These are phyloP conservation scores for Cordyceps javanica DNA, from an alignment of 2,329 filamentous ascomycete genomes.

Conservation along the genomic window DNA sequence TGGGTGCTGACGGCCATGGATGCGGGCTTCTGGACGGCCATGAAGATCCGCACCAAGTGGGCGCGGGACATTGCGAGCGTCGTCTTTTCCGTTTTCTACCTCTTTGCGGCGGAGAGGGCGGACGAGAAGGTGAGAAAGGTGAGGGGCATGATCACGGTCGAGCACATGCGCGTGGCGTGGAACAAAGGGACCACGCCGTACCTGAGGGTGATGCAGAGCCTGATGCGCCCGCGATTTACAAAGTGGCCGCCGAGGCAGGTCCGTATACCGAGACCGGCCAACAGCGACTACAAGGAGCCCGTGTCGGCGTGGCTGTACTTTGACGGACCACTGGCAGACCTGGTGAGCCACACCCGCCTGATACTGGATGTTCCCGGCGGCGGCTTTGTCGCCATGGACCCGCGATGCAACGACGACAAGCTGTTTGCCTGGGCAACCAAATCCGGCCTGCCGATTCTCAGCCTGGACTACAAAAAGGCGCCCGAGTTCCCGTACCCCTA, in stretches of 20 bases:
- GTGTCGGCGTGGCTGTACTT: slow-evolving; percentile 90
- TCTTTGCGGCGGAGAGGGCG: slow-evolving; percentile 86
- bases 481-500: slow-evolving; percentile 45
- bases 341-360: slow-evolving; percentile 70
- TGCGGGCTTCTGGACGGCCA: slow-evolving; percentile 97
- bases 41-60: slow-evolving; percentile 78
- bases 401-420: slow-evolving; percentile 87
- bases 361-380: slow-evolving; percentile 89
- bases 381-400: slow-evolving; percentile 94
- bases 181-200: slow-evolving; percentile 92
- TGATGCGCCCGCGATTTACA: slow-evolving; percentile 74
- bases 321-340: slow-evolving; percentile 73
- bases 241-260: slow-evolving; percentile 76
- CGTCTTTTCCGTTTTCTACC: slow-evolving; percentile 81
- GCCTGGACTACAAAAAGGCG: slow-evolving; percentile 70
- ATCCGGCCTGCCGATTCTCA: slow-evolving; percentile 81
- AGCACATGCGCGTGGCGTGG: slow-evolving; percentile 89
- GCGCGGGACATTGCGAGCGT: slow-evolving; percentile 76
- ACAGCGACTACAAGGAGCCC: slow-evolving; percentile 77
- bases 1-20: slow-evolving; percentile 95
- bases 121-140: slow-evolving; percentile 96
- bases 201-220: slow-evolving; percentile 61
- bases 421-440: slow-evolving; percentile 87
- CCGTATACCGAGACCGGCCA: slow-evolving; percentile 71
- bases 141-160: slow-evolving; percentile 76